Evolutionary conservation across 2,329 filamentous ascomycete genomes (phyloP).

Genomic region (Microsporum canis): DNA sequence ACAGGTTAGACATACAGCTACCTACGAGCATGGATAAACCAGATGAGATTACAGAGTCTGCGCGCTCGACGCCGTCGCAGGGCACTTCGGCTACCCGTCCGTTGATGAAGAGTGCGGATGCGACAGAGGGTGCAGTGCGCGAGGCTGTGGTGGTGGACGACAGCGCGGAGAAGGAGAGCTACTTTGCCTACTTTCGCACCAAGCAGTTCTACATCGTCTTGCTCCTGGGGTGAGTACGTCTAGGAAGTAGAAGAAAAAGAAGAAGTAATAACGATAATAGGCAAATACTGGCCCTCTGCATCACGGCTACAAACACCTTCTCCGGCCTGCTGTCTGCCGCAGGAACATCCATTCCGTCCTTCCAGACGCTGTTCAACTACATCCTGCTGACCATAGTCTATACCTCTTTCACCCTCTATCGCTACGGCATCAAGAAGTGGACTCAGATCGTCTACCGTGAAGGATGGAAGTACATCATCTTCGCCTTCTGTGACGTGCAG

Average conservation of each 20-base stretch:
- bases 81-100: not conserved
- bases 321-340: conserved; percentile 57
- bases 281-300: conserved; percentile 76
- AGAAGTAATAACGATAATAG: conserved; percentile 24
- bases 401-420: conserved; percentile 64
- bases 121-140: conserved; percentile 8
- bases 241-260: conserved; percentile 1
- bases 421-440: conserved; percentile 66
- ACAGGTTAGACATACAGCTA: not conserved
- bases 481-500: conserved; percentile 86
- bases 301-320: conserved; percentile 88
- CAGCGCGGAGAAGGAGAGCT: conserved; percentile 35
- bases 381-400: conserved; percentile 72
- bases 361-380: conserved; percentile 95
- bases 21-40: not conserved
- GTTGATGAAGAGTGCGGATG: conserved; percentile 1
- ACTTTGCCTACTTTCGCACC: conserved; percentile 64
- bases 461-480: conserved; percentile 88
- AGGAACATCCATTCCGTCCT: conserved; percentile 76
- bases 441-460: conserved; percentile 51
- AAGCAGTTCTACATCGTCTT: conserved; percentile 81
- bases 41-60: not conserved
- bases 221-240: conserved; percentile 50
- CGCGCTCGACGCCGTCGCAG: not conserved
- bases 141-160: conserved; percentile 28